phyloP scores from a whole-genome alignment of 441 rosid species.

The Erodium texanum region DNA sequence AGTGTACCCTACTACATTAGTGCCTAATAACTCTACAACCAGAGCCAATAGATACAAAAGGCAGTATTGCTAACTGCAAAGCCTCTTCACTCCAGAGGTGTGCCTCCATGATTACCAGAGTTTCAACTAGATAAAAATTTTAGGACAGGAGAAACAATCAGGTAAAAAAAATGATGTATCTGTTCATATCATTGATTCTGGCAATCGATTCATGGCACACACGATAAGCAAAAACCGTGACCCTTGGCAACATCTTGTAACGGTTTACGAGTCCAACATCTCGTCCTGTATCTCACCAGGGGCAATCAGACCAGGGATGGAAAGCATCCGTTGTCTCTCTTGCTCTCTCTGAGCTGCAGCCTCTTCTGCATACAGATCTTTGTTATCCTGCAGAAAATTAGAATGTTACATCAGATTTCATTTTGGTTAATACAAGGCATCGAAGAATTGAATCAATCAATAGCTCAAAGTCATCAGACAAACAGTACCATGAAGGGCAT shows the following conservation, averaged over 20 bases:
- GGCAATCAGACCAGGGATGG: constrained; percentile 94
- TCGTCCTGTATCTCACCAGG: constrained; percentile 97
- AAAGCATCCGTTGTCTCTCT: constrained; percentile 91
- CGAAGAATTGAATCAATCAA: no score
- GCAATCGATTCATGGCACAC: constrained; percentile 20
- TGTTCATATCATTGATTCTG: constrained; percentile 19
- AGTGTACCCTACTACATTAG: neutral
- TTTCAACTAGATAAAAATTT: constrained; percentile 18
- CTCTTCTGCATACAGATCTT: constrained; percentile 95
- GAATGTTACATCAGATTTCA: neutral
- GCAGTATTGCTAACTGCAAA: neutral
- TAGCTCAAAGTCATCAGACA: no score
- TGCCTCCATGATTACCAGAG: constrained; percentile 19
- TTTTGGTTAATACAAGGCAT: neutral
- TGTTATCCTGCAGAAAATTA: constrained; percentile 61
- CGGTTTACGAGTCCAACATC: constrained; percentile 77
- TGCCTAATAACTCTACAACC: neutral
- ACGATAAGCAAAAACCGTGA: constrained; percentile 19
- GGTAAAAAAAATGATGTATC: constrained; percentile 22
- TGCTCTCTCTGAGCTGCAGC: constrained; percentile 86
- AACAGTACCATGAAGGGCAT: no score
- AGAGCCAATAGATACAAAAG: neutral
- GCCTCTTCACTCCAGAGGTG: constrained; percentile 16
- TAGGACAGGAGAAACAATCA: constrained; percentile 21
- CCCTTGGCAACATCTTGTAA: constrained; percentile 8